phyloP scores from a whole-genome alignment of 129 eudicot genomes.

The Centaurea solstitialis region DNA sequence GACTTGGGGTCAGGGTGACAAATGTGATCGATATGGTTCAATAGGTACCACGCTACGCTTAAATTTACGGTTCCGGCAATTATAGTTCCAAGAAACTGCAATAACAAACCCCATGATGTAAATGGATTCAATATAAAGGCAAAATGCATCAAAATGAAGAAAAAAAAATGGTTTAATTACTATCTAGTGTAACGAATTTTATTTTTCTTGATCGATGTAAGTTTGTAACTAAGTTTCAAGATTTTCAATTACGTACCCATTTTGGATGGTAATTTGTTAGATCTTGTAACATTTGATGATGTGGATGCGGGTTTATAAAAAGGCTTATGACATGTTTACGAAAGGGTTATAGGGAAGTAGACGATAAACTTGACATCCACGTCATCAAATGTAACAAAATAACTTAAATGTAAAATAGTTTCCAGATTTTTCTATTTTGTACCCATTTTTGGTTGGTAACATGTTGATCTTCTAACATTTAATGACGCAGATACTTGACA shows the following conservation, averaged over 20 bases:
- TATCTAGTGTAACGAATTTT: neutral
- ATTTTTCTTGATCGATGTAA: neutral
- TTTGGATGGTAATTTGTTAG: neutral
- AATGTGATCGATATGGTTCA: slow-evolving; percentile 42
- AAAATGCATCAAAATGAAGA: neutral
- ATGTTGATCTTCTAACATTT: neutral
- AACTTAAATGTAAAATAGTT: neutral
- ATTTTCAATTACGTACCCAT: neutral
- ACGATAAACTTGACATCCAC: neutral
- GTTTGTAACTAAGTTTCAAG: neutral
- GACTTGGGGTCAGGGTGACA: slow-evolving; percentile 49
- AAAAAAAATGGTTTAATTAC: neutral
- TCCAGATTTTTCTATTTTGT: neutral
- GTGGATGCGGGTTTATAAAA: neutral
- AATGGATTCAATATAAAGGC: neutral
- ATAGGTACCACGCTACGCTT: slow-evolving; percentile 82
- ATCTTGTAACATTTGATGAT: neutral
- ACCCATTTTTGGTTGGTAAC: neutral
- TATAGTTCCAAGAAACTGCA: slow-evolving; percentile 69
- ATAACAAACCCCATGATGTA: neutral
- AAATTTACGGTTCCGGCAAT: slow-evolving; percentile 79
- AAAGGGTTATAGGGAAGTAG: neutral
- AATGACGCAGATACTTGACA: neutral
- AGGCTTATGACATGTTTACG: too few relatives aligned
- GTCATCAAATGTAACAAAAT: too few relatives aligned